These are phyloP conservation scores for Ceratocystis alfenasii DNA, from an alignment of 2,329 filamentous ascomycete species.

Conservation along the genomic window DNA sequence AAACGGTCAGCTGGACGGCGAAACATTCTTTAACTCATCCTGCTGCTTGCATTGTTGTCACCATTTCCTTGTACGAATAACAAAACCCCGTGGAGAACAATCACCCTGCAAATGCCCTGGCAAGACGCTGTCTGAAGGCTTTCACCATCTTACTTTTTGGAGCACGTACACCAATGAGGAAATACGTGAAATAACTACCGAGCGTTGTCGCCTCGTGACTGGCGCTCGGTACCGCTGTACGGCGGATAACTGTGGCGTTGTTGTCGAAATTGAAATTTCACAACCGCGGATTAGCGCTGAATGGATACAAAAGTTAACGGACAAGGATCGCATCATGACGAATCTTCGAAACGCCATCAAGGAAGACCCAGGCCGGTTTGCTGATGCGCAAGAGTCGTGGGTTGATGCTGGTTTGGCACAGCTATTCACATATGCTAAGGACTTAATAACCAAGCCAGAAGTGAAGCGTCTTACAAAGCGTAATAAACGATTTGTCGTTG, in stretches of 20 bases:
- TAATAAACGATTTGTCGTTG: slow-evolving; percentile 45
- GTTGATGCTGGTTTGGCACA: slow-evolving; percentile 34
- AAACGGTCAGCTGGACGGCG: slow-evolving; percentile 13
- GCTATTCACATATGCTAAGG: slow-evolving; percentile 41
- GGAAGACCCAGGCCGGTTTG: slow-evolving; percentile 39
- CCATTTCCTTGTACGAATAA: slow-evolving; percentile 18
- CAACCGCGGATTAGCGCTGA: slow-evolving; percentile 36
- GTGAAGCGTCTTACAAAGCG: slow-evolving; percentile 40
- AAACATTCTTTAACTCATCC: slow-evolving; percentile 15
- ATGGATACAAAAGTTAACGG: slow-evolving; percentile 36
- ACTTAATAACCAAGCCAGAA: slow-evolving; percentile 34
- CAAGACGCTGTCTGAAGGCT: slow-evolving; percentile 17
- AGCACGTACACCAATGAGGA: slow-evolving; percentile 17
- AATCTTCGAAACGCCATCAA: slow-evolving; percentile 33
- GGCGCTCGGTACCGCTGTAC: slow-evolving; percentile 22
- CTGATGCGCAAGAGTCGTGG: slow-evolving; percentile 34
- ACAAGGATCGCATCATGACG: slow-evolving; percentile 34
- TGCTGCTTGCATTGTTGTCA: slow-evolving; percentile 22
- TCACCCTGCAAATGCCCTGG: slow-evolving; percentile 20
- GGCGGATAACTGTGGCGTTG: slow-evolving; percentile 18
- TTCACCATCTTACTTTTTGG: slow-evolving; percentile 21
- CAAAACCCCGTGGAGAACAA: slow-evolving; percentile 17
- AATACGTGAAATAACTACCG: slow-evolving; percentile 11
- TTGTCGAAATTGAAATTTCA: slow-evolving; percentile 35
- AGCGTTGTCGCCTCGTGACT: slow-evolving; percentile 20